Evolutionary conservation across 1,284 basidiomycete species (phyloP), one percentile per base, ranked within the genome.

Genomic region (Microbotryum intermedium): DNA sequence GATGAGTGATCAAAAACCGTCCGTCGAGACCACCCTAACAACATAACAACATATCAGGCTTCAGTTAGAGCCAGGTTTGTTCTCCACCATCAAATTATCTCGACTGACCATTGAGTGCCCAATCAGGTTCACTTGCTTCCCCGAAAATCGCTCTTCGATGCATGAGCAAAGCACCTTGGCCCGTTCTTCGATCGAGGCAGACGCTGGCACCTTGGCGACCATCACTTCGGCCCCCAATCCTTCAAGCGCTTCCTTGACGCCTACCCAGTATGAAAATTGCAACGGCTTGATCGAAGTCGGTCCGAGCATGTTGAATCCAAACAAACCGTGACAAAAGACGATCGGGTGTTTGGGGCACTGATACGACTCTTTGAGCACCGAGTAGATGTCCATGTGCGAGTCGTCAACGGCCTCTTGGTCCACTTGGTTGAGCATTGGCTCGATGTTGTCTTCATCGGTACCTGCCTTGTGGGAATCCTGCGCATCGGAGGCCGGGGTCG

Each of bases 241-340:
- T 71, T 93, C 85, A 10, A 97, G 80, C 8, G 87, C 89, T 72
- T 95, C 89, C 70, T 86, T 86, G 66, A 97, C 92, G 4, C 93
- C 93, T 44, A 92, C 82, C 93, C 93, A 97, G 74, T 97, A 91
- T 6, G 85, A 81, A 51, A 97, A 88, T 70, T 91, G 84, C 28
- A 97, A 71, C 4, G 87, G 84, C 11, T 87, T 84, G 59, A 90
- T 84, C 20, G 83, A 75, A 2, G 82, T 55, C 0, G 72, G 71
- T 3, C 72, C 71, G 25, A 75, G 54, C 21, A 69, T 57, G 53
- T 72, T 70, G 55, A 76, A 76, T 1, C 72, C 91, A 2, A 95
- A 80, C 2, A 95, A 80, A 9, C 93, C 92, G 71, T 97, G 92
- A 68, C 91, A 94, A 74, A 97, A 94, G 4, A 97, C 86, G 50